Evolutionary conservation across 2,329 filamentous ascomycete species (phyloP).

Genomic region (Septoria petroselini): DNA sequence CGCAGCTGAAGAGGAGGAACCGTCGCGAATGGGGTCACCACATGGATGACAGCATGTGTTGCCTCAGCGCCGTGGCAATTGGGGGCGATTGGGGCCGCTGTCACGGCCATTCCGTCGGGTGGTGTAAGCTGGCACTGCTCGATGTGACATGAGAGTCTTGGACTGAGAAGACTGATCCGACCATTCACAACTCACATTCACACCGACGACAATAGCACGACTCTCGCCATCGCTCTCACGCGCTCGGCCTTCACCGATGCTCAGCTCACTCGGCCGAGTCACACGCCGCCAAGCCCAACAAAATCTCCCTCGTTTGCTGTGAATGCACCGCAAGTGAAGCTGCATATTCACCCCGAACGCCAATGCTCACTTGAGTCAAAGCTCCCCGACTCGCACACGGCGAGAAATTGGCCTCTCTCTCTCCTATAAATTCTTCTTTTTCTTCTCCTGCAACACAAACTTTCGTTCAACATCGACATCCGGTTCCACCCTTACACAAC

Average conservation of each 20-base stretch:
- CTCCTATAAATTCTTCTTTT: not conserved
- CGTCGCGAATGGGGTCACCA: too few relatives aligned
- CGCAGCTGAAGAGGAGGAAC: too few relatives aligned
- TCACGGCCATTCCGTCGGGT: conserved; percentile 6
- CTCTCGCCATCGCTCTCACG: not conserved
- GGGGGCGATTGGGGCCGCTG: not conserved
- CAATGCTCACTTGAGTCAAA: not conserved
- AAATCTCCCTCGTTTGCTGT: not conserved
- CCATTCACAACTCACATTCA: too few relatives aligned
- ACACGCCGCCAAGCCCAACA: too few relatives aligned
- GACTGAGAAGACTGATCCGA: too few relatives aligned
- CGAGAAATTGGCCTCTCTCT: not conserved
- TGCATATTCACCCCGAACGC: not conserved
- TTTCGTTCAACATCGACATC: conserved; percentile 11
- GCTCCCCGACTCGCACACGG: conserved; percentile 4
- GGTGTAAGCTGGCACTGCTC: conserved; percentile 10
- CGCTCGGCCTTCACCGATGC: too few relatives aligned
- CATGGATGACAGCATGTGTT: too few relatives aligned
- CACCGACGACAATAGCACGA: too few relatives aligned
- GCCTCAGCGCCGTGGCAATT: too few relatives aligned
- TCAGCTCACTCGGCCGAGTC: too few relatives aligned
- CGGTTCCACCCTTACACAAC: conserved; percentile 10
- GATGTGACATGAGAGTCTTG: conserved; percentile 2
- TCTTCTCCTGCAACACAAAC: conserved; percentile 5
- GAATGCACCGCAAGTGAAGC: not conserved